Base-by-base conservation (phyloP, 1,139 yeast species). In the Candida mesenterica region DNA sequence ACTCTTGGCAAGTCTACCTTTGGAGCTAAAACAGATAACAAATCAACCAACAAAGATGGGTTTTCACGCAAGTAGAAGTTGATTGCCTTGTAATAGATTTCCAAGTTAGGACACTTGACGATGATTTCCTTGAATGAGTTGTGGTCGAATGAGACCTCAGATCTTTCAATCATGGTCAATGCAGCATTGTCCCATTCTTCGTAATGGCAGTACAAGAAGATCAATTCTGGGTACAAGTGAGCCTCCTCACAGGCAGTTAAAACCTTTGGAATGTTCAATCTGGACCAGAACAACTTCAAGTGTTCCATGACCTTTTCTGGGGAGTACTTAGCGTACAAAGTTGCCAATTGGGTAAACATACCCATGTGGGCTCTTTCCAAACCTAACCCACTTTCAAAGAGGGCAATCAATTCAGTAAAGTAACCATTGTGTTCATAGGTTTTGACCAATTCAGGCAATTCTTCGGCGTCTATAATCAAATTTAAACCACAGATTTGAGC, bases 131-230 rank as follows among this genome's bases (percentile, higher is more conserved):
- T 92, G 74, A 94, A 92, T 32, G 95, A 85, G 27, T 80, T 68
- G 61, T 92, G 98, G 52, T 94, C 98, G 57, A 92, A 90, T 13
- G 96, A 92, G 51, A 85, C 86, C 43, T 94, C 89, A 3, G 96
- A 83, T 59, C 80, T 89, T 61, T 92, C 96, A 72, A 92, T 92
- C 92, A 92, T 88, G n/a, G 97, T 82, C 61, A 92, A 75, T 28
- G 97, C 92, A 43, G 98, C 98, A 61, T 92, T 92, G 65, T 94
- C 99, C 96, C 97, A 94, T 69, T 94, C 98, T 61, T 92, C 98
- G 60, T 92, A 92, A 62, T 92, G 99, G 57, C 97, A 90, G 68
- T 92, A 90, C 59, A 92, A 73, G 79, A 94, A 92, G 40, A 92
- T 89, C 54, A 92, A 74, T 68, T 94, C 98, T 18, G 95, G 95